Percentiles rank a stretch among this genome's conserved stretches.
These are phyloP conservation scores for Eimeria zaria DNA, from an alignment of 169 alveolate genomes.

Conservation along the genomic window DNA sequence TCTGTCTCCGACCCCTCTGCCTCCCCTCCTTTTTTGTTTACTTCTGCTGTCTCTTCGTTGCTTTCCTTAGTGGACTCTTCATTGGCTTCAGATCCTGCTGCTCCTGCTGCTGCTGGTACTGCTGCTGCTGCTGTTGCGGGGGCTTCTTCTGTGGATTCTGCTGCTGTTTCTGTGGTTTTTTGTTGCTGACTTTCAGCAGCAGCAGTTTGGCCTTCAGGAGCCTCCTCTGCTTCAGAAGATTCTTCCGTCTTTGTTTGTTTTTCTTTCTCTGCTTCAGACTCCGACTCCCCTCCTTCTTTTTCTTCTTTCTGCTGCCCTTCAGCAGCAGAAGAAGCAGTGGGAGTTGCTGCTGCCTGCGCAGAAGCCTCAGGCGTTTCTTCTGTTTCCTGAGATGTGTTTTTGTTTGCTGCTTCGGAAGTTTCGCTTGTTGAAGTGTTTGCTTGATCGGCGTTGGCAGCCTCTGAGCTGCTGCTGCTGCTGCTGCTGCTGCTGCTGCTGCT, in stretches of 20 bases:
- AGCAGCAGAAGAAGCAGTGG: not conserved
- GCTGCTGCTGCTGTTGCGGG: constrained; percentile 19
- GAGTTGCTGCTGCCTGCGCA: constrained; percentile 6
- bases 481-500: not conserved
- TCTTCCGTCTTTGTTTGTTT: not conserved
- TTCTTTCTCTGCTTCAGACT: constrained; percentile 34
- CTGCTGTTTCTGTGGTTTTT: not conserved
- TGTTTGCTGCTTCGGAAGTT: not conserved
- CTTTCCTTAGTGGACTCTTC: not conserved
- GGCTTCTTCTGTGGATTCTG: not conserved
- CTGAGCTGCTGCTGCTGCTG: constrained; percentile 43
- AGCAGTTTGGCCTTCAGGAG: not conserved
- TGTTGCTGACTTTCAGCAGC: not conserved
- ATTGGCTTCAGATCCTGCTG: not conserved
- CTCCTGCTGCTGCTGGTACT: too few species aligned
- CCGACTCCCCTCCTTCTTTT: constrained; percentile 14
- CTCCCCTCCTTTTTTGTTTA: not conserved
- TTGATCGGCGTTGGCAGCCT: not conserved
- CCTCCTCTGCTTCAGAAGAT: not conserved
- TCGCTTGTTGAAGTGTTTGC: not conserved
- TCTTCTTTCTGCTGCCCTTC: not conserved
- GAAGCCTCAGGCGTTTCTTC: constrained; percentile 26
- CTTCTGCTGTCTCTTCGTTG: constrained; percentile 4
- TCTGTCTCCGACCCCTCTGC: not conserved
- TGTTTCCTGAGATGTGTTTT: not conserved